phyloP scores from a whole-genome alignment of 768 basidiomycete genomes.

The Panellus pusillus region DNA sequence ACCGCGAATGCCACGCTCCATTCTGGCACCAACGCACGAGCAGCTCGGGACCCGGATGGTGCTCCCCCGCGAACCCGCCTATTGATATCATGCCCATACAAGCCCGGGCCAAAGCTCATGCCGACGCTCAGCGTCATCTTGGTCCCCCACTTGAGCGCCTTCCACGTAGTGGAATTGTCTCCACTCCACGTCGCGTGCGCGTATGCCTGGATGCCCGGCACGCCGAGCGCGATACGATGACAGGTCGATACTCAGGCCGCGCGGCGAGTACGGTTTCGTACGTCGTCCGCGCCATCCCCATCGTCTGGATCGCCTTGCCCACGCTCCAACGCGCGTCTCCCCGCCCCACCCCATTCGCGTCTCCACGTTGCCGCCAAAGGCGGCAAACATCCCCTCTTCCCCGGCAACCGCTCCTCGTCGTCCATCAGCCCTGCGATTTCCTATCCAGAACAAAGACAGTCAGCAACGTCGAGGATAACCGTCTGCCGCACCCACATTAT shows the following conservation, averaged over 20 bases:
- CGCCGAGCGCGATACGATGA: slow-evolving; percentile 21
- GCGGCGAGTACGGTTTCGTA: slow-evolving; percentile 19
- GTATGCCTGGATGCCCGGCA: slow-evolving; percentile 22
- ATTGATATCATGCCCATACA: slow-evolving; percentile 23
- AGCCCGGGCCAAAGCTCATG: slow-evolving; percentile 20
- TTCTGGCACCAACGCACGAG: slow-evolving; percentile 23
- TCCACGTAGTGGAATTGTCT: slow-evolving; percentile 24
- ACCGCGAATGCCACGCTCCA: slow-evolving; percentile 21
- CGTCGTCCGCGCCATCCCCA: slow-evolving; percentile 23
- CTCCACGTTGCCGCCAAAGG: slow-evolving; percentile 12
- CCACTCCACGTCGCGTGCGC: slow-evolving; percentile 23
- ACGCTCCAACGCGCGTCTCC: slow-evolving; percentile 19
- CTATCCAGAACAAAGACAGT: slow-evolving; percentile 5
- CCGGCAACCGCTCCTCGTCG: slow-evolving; percentile 21
- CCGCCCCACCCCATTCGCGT: slow-evolving; percentile 23
- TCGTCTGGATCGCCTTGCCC: slow-evolving; percentile 21
- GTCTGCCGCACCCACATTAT: neutral
- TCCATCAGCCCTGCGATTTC: slow-evolving; percentile 20
- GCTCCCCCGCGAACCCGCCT: slow-evolving; percentile 19
- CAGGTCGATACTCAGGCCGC: slow-evolving; percentile 19
- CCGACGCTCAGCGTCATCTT: slow-evolving; percentile 24
- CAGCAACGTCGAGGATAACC: neutral
- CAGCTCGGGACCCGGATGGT: slow-evolving; percentile 21
- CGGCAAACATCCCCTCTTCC: slow-evolving; percentile 17
- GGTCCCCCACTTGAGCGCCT: slow-evolving; percentile 21